Conservation (phyloP, 176 grass and related monocot genomes). For the Alopecurus myosuroides region DNA sequence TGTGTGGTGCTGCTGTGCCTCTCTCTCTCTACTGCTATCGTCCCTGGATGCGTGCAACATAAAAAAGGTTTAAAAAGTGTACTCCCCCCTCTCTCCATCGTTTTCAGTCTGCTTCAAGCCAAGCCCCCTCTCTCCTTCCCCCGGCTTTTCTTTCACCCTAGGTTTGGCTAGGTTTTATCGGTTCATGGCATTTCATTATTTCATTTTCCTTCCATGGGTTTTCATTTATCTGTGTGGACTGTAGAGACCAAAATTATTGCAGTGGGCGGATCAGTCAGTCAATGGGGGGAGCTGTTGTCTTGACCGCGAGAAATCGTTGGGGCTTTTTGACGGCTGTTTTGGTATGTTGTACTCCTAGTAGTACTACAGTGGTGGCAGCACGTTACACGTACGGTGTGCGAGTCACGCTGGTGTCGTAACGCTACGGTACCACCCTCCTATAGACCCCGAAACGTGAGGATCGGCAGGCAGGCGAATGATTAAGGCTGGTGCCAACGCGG, state of each 20-base stretch:
- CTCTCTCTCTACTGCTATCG: constrained; percentile 24
- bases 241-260: not conserved
- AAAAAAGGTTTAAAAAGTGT: constrained; percentile 67
- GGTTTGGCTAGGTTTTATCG: constrained; percentile 19
- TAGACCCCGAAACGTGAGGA: not conserved
- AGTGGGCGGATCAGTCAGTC: not conserved
- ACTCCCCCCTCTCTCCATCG: constrained; percentile 3
- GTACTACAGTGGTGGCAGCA: not conserved
- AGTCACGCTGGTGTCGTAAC: not conserved
- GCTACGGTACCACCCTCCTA: not conserved
- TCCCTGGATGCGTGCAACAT: constrained; percentile 94
- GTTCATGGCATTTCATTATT: not conserved
- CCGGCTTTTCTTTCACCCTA: not conserved
- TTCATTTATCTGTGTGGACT: not conserved
- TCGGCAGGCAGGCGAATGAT: not conserved
- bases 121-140: too few relatives aligned
- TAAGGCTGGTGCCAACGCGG: too few relatives aligned
- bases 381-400: not conserved
- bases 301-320: not conserved
- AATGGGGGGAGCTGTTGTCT: not conserved
- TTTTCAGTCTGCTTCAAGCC: constrained; percentile 13
- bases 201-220: not conserved
- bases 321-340: constrained; percentile 31
- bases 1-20: not conserved
- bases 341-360: constrained; percentile 1